Conservation (phyloP, 2,329 filamentous ascomycete species). For the Fusarium pilosicola region DNA sequence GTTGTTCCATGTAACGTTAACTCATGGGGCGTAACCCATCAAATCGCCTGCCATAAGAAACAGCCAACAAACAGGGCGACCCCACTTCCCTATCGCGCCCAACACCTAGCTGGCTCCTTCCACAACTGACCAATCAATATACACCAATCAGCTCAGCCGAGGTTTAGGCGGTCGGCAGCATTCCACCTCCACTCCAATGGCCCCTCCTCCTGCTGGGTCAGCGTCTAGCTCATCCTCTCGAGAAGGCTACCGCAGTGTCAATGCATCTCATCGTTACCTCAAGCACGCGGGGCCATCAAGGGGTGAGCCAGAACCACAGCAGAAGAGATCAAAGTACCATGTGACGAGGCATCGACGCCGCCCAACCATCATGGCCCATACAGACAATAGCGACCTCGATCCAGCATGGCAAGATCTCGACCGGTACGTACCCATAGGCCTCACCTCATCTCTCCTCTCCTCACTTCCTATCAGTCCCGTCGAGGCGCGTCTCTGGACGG, state of each 20-base stretch:
- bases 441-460: background rate
- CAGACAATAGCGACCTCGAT: constrained; percentile 55
- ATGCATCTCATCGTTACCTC: constrained; percentile 47
- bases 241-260: constrained; percentile 30
- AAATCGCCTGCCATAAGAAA: constrained; percentile 30
- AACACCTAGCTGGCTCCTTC: background rate
- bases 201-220: constrained; percentile 40
- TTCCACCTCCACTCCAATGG: constrained; percentile 36
- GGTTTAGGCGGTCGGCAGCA: constrained; percentile 39
- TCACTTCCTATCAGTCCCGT: constrained; percentile 4
- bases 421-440: constrained; percentile 66
- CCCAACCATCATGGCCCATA: constrained; percentile 50
- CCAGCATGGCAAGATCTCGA: constrained; percentile 80
- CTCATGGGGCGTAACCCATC: constrained; percentile 26
- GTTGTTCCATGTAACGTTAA: constrained; percentile 45
- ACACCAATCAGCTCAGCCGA: constrained; percentile 26
- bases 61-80: constrained; percentile 7
- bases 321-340: constrained; percentile 39
- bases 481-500: constrained; percentile 8
- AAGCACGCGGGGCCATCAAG: constrained; percentile 40
- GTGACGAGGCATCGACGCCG: constrained; percentile 42
- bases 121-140: constrained; percentile 32
- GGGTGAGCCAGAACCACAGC: constrained; percentile 24
- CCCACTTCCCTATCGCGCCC: constrained; percentile 15
- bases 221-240: constrained; percentile 38